Conservation (phyloP, 192 early-diverging fungal species). For the Martensiomyces pterosporus region DNA sequence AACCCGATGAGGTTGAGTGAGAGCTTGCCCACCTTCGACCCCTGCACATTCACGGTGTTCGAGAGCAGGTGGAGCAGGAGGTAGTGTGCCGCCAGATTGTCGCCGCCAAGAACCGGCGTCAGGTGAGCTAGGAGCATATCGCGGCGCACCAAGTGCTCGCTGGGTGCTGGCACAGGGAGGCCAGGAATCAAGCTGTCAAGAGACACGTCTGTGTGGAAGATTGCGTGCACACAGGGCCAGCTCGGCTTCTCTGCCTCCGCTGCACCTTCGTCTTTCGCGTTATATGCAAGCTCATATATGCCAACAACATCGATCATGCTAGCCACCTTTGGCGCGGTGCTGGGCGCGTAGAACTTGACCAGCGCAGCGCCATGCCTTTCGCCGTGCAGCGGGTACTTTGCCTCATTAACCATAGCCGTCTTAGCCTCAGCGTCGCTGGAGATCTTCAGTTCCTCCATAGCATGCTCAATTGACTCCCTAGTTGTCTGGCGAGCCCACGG, state of each 20-base stretch:
- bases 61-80: constrained; percentile 67
- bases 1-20: constrained; percentile 62
- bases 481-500: constrained; percentile 48
- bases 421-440: neutral
- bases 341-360: constrained; percentile 61
- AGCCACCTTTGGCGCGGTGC: constrained; percentile 51
- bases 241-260: neutral
- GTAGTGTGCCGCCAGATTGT: constrained; percentile 63
- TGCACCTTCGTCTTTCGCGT: constrained; percentile 12
- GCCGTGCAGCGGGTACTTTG: constrained; percentile 60
- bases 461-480: constrained; percentile 10
- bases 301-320: constrained; percentile 67
- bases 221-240: constrained; percentile 50
- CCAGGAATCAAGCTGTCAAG: constrained; percentile 10
- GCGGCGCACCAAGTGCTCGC: constrained; percentile 15
- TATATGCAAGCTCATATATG: constrained; percentile 42
- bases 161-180: constrained; percentile 1
- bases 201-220: constrained; percentile 16
- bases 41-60: constrained; percentile 38
- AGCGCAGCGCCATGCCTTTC: constrained; percentile 56
- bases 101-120: constrained; percentile 55
- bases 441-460: constrained; percentile 33
- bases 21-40: constrained; percentile 63
- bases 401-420: constrained; percentile 6
- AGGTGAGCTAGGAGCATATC: constrained; percentile 49